Conservation (phyloP, 495 filamentous ascomycete species). For the Penicillium herquei region DNA sequence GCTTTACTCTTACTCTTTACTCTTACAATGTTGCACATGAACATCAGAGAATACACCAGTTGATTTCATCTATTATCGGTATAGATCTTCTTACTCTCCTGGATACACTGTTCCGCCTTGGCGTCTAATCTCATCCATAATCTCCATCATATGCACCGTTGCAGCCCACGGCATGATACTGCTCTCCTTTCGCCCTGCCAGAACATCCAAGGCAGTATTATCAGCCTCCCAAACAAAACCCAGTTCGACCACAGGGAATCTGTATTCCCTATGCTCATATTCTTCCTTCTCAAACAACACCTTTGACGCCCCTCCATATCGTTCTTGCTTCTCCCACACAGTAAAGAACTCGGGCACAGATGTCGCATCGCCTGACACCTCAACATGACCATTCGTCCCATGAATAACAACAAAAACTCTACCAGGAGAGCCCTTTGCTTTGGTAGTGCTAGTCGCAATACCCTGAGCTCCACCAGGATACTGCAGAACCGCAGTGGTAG, state of each 20-base stretch:
- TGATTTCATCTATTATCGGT: background rate
- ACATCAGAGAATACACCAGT: no score
- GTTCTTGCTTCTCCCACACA: slow-evolving; percentile 9
- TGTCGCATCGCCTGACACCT: slow-evolving; percentile 16
- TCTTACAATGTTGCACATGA: no score
- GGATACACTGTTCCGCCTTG: slow-evolving; percentile 16
- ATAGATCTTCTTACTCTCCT: slow-evolving; percentile 6
- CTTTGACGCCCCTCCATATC: background rate
- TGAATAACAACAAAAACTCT: slow-evolving; percentile 14
- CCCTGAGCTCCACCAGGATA: slow-evolving; percentile 18
- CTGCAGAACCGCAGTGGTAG: slow-evolving; percentile 17
- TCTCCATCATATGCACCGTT: slow-evolving; percentile 20
- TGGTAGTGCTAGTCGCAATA: slow-evolving; percentile 20
- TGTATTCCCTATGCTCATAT: slow-evolving; percentile 8
- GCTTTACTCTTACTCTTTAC: background rate
- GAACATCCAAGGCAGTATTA: slow-evolving; percentile 22
- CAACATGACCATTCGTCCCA: slow-evolving; percentile 20
- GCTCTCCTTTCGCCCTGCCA: slow-evolving; percentile 18
- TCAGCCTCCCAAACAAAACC: slow-evolving; percentile 22
- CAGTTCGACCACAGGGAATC: slow-evolving; percentile 8
- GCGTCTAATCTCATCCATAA: slow-evolving; percentile 28
- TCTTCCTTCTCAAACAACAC: slow-evolving; percentile 2
- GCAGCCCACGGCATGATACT: slow-evolving; percentile 17
- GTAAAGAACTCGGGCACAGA: slow-evolving; percentile 23
- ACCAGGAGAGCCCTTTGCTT: slow-evolving; percentile 5